These are phyloP conservation scores for Secale cereale DNA, from an alignment of 176 grass and related monocot genomes.

Conservation along the genomic window DNA sequence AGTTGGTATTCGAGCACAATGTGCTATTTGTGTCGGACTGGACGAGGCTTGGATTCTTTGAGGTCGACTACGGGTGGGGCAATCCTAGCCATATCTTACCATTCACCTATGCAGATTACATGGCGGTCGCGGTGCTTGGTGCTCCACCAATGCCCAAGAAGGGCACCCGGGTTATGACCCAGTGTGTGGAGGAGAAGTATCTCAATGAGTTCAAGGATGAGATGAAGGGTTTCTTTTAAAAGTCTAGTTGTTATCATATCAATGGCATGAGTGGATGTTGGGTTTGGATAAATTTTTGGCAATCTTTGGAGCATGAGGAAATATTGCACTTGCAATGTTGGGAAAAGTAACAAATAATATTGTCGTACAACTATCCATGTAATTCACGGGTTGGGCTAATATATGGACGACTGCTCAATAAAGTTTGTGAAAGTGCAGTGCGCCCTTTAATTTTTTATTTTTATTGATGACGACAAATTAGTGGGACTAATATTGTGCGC, in stretches of 20 bases:
- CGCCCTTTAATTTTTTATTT: too few relatives aligned
- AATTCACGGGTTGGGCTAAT: not conserved
- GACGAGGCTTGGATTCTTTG: conserved; percentile 60
- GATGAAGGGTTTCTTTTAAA: conserved; percentile 54
- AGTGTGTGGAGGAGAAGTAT: conserved; percentile 46
- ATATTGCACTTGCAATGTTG: not conserved
- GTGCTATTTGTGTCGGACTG: conserved; percentile 76
- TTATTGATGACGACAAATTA: too few relatives aligned
- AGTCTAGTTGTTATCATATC: not conserved
- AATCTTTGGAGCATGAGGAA: not conserved
- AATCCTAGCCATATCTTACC: conserved; percentile 52
- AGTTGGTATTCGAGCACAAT: conserved; percentile 42
- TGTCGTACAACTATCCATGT: not conserved
- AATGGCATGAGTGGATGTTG: not conserved
- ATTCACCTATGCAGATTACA: conserved; percentile 57
- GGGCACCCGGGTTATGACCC: conserved; percentile 70
- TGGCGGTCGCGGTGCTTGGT: conserved; percentile 60
- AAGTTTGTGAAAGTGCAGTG: too few relatives aligned
- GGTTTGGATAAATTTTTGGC: not conserved
- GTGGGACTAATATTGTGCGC: too few relatives aligned
- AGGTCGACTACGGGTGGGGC: conserved; percentile 72
- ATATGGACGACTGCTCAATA: too few relatives aligned
- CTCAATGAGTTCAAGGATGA: conserved; percentile 40
- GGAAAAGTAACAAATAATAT: not conserved
- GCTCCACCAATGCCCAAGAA: conserved; percentile 38